Base-by-base conservation (phyloP, 2,329 filamentous ascomycete genomes). In the Nothomitra cinnamomea region DNA sequence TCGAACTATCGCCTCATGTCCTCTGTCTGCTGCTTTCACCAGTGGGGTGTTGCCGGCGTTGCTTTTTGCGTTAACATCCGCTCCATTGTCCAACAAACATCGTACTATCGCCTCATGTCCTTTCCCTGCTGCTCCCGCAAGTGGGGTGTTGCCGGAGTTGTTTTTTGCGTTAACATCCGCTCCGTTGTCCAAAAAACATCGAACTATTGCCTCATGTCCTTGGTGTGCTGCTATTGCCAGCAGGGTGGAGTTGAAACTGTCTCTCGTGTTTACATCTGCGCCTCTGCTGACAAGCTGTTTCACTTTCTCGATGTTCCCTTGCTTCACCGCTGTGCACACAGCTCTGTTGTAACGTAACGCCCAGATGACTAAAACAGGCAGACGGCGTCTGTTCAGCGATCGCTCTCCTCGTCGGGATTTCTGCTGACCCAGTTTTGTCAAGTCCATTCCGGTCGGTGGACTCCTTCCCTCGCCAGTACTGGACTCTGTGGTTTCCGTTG, bases 121-220 rank as follows among this genome's bases (percentile, higher is more conserved):
- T 2, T 1, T 17, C 2, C 2, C 19, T 13, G 43, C 43, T 13
- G 43, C 43, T 12, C 6, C 2, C 12, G 12, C 12, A 6, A 38
- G 6, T 3, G 50, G 2, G 12, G 28, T 10, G 2, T 47, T 24
- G 21, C 36, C 28, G 12, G 13, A 2, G 15, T 52, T 24, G 10
- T n/a, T 35, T 55, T 15, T 10, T 35, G 28, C 6, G 43, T 48
- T 48, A 17, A 7, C 4, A 25, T 56, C 21, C 3, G 48, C 53
- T 19, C 53, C 52, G 6, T 25, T 48, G 15, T 10, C 42, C 22
- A 56, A 22, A 6, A 56, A 52, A 17, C 49, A 19, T 36, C 48
- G 36, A 13, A 55, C 53, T 2, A 56, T 21, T 21, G 51, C 22
- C 21, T 38, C 24, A 13, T 51, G 19, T 6, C 48, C 48, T 1